Percentiles rank a stretch among this genome's conserved stretches.
Conservation (phyloP, 345 rosid species). For the Brassica incana region DNA sequence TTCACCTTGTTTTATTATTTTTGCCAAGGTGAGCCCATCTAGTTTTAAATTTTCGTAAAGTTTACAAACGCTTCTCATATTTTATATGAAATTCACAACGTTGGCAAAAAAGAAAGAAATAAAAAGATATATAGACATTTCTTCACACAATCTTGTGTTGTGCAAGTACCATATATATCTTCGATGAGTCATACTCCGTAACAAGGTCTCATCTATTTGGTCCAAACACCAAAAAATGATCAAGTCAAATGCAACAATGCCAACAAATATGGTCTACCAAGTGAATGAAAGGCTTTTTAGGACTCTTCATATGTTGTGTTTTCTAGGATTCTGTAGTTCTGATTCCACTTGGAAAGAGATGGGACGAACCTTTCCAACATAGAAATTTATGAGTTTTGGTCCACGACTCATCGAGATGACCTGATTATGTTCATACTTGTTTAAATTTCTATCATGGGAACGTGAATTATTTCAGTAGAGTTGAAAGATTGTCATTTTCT, state of each 20-base stretch:
- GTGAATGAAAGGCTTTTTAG: neutral
- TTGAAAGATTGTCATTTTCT: neutral
- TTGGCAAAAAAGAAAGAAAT: neutral
- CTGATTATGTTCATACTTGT: neutral
- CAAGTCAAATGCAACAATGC: neutral
- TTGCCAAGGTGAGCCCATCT: no score
- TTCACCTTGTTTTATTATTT: no score
- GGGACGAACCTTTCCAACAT: neutral
- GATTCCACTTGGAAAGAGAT: neutral
- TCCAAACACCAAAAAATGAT: neutral
- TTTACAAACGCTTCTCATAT: no score
- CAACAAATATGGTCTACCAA: neutral
- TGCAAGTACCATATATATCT: neutral
- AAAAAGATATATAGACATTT: neutral
- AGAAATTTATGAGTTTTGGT: neutral
- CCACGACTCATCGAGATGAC: neutral
- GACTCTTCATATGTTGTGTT: neutral
- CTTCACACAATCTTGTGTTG: neutral
- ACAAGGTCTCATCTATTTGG: neutral
- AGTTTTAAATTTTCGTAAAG: no score
- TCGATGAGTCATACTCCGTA: neutral
- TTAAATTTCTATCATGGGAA: neutral
- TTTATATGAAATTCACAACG: no score
- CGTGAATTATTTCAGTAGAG: neutral
- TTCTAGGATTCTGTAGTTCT: neutral